phyloP scores from a whole-genome alignment of 2,329 filamentous ascomycete genomes.

The Teratosphaeriaceae sp. region DNA sequence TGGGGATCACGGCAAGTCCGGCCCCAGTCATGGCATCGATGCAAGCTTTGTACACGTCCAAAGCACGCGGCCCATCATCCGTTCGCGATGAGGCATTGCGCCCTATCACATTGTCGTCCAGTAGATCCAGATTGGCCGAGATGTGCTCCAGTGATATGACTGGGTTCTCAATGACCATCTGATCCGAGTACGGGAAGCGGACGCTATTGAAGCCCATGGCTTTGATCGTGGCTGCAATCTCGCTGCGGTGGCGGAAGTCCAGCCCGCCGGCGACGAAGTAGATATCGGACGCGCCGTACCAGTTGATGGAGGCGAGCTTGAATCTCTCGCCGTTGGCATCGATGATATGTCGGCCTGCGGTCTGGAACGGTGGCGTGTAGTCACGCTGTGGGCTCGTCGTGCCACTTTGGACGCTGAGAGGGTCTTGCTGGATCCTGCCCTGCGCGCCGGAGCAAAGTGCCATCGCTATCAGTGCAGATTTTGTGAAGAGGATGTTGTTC shows the following conservation, averaged over 20 bases:
- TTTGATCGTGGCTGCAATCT: constrained; percentile 55
- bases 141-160: constrained; percentile 46
- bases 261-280: constrained; percentile 58
- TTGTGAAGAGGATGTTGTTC: no score
- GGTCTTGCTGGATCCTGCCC: no score
- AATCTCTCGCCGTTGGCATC: constrained; percentile 52
- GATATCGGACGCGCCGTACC: constrained; percentile 65
- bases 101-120: constrained; percentile 22
- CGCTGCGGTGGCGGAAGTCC: constrained; percentile 54
- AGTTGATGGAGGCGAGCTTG: constrained; percentile 60
- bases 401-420: no score
- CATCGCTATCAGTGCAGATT: no score
- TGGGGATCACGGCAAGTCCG: constrained; percentile 59
- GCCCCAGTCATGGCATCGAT: constrained; percentile 54
- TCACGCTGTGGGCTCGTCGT: constrained; percentile 11
- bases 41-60: constrained; percentile 57
- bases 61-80: constrained; percentile 41
- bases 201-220: constrained; percentile 64
- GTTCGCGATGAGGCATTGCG: constrained; percentile 5
- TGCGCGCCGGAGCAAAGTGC: no score
- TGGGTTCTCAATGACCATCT: constrained; percentile 58
- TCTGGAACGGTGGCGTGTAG: constrained; percentile 53
- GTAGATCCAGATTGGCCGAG: constrained; percentile 54
- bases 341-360: constrained; percentile 54
- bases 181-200: constrained; percentile 61